Evolutionary conservation across 1,284 basidiomycete species (phyloP).

Genomic region (Volvariella volvacea): DNA sequence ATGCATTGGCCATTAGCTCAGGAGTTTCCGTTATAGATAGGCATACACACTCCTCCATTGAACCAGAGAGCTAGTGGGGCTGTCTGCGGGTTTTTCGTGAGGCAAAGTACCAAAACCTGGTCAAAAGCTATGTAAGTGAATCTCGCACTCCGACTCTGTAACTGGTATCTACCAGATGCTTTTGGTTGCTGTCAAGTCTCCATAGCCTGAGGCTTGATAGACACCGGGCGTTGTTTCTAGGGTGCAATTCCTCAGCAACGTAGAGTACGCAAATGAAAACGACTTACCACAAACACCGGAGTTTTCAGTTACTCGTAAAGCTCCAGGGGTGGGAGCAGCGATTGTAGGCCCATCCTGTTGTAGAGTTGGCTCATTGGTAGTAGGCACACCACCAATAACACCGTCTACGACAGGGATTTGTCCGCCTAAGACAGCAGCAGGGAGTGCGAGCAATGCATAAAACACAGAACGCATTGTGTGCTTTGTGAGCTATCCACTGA

Average conservation of each 20-base stretch:
- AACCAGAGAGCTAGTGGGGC: conserved; percentile 61
- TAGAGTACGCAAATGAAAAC: background rate
- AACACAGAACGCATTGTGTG: too few relatives aligned
- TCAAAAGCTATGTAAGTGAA: too few relatives aligned
- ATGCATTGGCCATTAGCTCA: background rate
- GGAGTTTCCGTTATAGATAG: background rate
- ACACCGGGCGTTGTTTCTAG: conserved; percentile 51
- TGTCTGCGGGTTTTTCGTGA: conserved; percentile 48
- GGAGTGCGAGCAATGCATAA: conserved; percentile 1
- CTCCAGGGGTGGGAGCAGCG: conserved; percentile 36
- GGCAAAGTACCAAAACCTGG: conserved; percentile 66
- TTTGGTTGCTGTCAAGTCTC: conserved; percentile 42
- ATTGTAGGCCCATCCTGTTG: conserved; percentile 11
- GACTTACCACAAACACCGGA: conserved; percentile 43
- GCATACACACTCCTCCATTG: conserved; percentile 48
- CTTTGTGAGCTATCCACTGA: too few relatives aligned
- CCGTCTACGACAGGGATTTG: conserved; percentile 42
- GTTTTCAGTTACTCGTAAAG: conserved; percentile 45
- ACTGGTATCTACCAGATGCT: conserved; percentile 43
- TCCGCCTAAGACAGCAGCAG: conserved; percentile 11
- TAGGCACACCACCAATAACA: conserved; percentile 37
- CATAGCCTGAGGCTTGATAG: conserved; percentile 56
- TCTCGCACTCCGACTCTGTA: background rate
- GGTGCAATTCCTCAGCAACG: background rate
- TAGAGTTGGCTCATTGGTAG: conserved; percentile 8